These are phyloP conservation scores for Trypanosomatidae sp. DNA, from an alignment of 208 protist species.

Conservation along the genomic window DNA sequence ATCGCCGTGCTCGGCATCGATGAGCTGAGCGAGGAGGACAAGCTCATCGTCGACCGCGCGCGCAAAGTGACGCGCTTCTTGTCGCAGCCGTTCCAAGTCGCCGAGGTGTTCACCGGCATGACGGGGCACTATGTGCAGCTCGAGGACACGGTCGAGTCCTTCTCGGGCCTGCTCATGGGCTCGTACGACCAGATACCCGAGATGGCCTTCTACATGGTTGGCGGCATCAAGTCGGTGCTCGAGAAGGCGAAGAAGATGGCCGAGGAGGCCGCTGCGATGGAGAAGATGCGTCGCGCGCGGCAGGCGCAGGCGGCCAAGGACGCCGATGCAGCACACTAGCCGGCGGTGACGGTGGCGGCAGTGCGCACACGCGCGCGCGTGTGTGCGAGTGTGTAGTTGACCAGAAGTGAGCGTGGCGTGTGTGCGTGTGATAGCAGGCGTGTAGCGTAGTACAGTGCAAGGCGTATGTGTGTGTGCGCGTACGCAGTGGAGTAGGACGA, in stretches of 20 bases:
- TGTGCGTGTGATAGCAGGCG: no score
- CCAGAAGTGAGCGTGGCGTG: no score
- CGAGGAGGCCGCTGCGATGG: conserved; percentile 53
- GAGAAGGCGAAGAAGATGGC: conserved; percentile 90
- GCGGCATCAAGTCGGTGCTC: conserved; percentile 88
- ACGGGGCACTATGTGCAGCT: conserved; percentile 92
- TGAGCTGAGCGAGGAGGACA: conserved; percentile 97
- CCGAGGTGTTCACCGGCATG: conserved; percentile 96
- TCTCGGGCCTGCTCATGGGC: conserved; percentile 90
- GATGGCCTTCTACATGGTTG: conserved; percentile 97
- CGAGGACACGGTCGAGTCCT: conserved; percentile 89
- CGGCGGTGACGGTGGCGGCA: no score
- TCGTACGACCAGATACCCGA: conserved; percentile 95
- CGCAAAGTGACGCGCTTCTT: conserved; percentile 90
- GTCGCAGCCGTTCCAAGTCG: conserved; percentile 97
- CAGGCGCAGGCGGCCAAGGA: conserved; percentile 11
- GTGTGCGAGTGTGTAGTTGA: no score
- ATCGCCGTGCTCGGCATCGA: conserved; percentile 99
- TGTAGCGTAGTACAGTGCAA: no score
- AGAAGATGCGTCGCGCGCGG: conserved; percentile 40
- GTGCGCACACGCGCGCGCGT: no score
- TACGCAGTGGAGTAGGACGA: no score
- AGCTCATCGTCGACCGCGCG: conserved; percentile 93
- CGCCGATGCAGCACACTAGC: conserved; percentile 5
- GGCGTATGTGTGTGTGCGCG: no score